These are phyloP conservation scores for Hanseniaspora thailandica DNA, from an alignment of 805 yeast species.

Conservation along the genomic window DNA sequence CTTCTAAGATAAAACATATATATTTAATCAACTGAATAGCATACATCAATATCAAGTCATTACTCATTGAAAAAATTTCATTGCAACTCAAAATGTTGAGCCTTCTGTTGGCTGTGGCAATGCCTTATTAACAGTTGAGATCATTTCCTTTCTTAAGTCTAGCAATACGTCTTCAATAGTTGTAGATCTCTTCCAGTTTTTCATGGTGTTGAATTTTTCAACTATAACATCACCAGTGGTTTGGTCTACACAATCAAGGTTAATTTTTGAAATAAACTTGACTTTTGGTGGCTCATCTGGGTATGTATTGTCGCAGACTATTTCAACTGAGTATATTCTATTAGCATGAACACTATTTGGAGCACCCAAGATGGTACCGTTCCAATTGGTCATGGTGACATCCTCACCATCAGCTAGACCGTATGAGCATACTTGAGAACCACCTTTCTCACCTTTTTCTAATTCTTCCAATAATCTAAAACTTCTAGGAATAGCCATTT, in stretches of 20 bases:
- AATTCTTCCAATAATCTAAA: conserved; percentile 90
- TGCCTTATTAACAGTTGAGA: conserved; percentile 66
- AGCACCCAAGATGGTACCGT: conserved; percentile 95
- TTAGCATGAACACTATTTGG: conserved; percentile 87
- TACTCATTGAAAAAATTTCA: neutral
- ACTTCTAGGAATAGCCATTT: conserved; percentile 54
- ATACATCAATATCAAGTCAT: neutral
- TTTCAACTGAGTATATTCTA: conserved; percentile 72
- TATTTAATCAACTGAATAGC: neutral
- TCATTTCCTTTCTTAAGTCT: conserved; percentile 87
- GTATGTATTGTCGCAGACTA: conserved; percentile 71
- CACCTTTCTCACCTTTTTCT: conserved; percentile 98
- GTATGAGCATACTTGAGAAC: conserved; percentile 92
- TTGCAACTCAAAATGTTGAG: conserved; percentile 36
- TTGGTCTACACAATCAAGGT: conserved; percentile 79
- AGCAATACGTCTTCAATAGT: conserved; percentile 87
- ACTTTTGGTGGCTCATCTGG: conserved; percentile 86
- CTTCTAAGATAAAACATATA: neutral
- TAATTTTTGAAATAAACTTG: conserved; percentile 68
- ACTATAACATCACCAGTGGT: conserved; percentile 45
- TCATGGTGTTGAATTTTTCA: conserved; percentile 51
- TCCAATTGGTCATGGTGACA: conserved; percentile 89
- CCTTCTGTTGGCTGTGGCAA: conserved; percentile 90
- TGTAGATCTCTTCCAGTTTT: conserved; percentile 78
- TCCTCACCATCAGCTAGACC: conserved; percentile 87